Evolutionary conservation across 345 rosid genomes (phyloP), one percentile per base, ranked within the genome.

Genomic region (Toxicodendron radicans): DNA sequence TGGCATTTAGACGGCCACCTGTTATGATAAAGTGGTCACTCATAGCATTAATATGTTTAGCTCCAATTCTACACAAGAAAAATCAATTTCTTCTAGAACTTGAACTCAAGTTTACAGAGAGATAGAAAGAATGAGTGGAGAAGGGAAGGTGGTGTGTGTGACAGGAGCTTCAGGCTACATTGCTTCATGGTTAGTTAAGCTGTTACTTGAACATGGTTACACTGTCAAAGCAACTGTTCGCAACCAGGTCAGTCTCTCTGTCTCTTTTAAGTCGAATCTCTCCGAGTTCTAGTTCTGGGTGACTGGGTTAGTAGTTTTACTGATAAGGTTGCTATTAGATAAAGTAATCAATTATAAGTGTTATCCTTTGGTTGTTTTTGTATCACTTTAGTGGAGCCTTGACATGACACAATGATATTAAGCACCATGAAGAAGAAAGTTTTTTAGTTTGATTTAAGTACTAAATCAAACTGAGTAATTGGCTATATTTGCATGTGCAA

Each of bases 161-260:
- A 84, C 83, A 0, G 85, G 88, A 67, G 86, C 81, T 17, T 79
- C 76, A 21, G 86, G 90, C 2, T 81, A 75, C 66, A 74, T 87
- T 5, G 90, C 85, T n/a, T 87, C 85, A 8, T 85, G 84, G 85
- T 81, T 79, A 9, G 80, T 84, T 41, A 81, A 70, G 45, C 78
- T 75, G 20, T 74, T 87, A 60, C 86, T 84, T 33, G 76, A 81
- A 56, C 85, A 80, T 24, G 87, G 90, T 17, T 85, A 81, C 68
- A 58, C 84, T 16, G 81, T 87, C 73, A 76, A 79, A 61, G 88
- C 90, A 52, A 83, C 88, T 7, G 78, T 85, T n/a, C 72, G 77
- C 18, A 68, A 76, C 73, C 69, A 75, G 57, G 88, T 82, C 56
- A n/a, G 61, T 76, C 4, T 32, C 52, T 20, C 13, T 46, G 9